Evolutionary conservation across 306 rosid species (phyloP).

Genomic region (Castanospermum australe): DNA sequence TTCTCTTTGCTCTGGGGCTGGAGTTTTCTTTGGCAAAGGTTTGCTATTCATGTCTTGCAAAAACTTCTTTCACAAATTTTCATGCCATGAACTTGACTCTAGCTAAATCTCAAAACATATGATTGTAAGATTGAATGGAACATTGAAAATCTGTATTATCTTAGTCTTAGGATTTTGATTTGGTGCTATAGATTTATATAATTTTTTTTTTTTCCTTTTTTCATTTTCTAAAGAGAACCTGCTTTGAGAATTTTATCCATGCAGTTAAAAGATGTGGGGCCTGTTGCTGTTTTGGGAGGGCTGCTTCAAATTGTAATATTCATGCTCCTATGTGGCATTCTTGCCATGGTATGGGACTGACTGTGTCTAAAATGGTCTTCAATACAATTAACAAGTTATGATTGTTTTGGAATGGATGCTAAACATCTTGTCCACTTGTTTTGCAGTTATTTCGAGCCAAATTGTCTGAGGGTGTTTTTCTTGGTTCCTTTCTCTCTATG

Average conservation of each 20-base stretch:
- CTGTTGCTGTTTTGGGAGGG: slow-evolving; percentile 97
- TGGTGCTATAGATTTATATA: neutral
- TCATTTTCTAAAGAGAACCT: slow-evolving; percentile 18
- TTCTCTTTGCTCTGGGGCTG: slow-evolving; percentile 96
- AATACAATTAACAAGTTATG: neutral
- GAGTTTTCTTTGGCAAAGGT: slow-evolving; percentile 98
- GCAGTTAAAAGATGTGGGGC: slow-evolving; percentile 97
- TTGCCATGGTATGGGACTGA: slow-evolving; percentile 62
- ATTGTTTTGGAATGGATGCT: slow-evolving; percentile 17
- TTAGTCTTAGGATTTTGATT: neutral
- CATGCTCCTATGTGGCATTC: slow-evolving; percentile 81
- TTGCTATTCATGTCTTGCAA: slow-evolving; percentile 28
- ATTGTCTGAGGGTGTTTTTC: slow-evolving; percentile 93
- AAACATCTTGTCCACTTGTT: slow-evolving; percentile 9
- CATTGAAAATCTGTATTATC: neutral
- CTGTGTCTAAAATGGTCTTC: slow-evolving; percentile 3
- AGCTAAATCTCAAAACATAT: neutral
- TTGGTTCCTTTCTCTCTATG: slow-evolving; percentile 95
- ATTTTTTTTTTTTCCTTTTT: neutral
- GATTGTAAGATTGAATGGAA: slow-evolving; percentile 6
- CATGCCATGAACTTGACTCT: neutral
- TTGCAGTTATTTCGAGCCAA: slow-evolving; percentile 89
- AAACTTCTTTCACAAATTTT: slow-evolving; percentile 2
- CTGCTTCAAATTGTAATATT: slow-evolving; percentile 82
- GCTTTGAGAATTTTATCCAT: slow-evolving; percentile 20